Conservation (phyloP, 2,329 filamentous ascomycete species). For the Fusarium subtropicale region DNA sequence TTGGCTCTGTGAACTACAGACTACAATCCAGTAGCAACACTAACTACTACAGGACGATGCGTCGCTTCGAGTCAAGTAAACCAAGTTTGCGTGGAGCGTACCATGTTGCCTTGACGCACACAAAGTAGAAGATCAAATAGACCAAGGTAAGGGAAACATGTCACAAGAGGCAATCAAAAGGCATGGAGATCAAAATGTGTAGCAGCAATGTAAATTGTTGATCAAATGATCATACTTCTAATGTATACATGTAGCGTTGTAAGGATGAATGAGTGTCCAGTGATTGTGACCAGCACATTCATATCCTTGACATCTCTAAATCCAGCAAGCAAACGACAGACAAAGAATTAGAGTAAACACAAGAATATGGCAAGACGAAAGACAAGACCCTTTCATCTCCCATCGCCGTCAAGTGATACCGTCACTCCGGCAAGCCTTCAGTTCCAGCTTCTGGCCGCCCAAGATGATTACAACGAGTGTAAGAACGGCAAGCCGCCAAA, state of each 20-base stretch:
- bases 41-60: neutral
- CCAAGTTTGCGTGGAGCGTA: neutral
- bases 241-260: constrained; percentile 44
- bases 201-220: constrained; percentile 47
- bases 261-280: constrained; percentile 44
- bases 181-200: neutral
- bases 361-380: constrained; percentile 49
- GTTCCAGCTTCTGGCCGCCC: constrained; percentile 54
- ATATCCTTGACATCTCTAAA: constrained; percentile 45
- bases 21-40: neutral
- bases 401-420: constrained; percentile 46
- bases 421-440: constrained; percentile 49
- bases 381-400: constrained; percentile 28
- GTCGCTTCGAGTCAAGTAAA: constrained; percentile 18
- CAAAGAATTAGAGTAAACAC: constrained; percentile 54
- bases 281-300: constrained; percentile 51
- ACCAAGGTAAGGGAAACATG: neutral
- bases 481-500: constrained; percentile 57
- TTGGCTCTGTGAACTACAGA: neutral
- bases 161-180: neutral
- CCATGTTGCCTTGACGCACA: neutral
- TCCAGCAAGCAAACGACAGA: constrained; percentile 49
- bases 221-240: constrained; percentile 41
- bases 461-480: constrained; percentile 65
- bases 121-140: neutral